phyloP scores from a whole-genome alignment of 2,329 filamentous ascomycete genomes.

The Setomelanomma holmii region DNA sequence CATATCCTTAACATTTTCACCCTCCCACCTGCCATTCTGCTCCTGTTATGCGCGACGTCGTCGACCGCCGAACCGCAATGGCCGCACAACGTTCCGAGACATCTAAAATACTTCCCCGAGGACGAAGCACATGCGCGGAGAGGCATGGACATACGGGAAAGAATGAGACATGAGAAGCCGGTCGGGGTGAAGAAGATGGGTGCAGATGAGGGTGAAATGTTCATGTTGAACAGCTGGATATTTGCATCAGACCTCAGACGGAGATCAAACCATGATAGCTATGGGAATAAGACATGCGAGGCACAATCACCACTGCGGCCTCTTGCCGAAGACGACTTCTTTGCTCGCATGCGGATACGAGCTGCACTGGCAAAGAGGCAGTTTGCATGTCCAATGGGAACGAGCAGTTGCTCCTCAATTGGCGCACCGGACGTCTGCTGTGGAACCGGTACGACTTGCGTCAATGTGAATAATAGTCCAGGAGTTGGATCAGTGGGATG shows the following conservation, averaged over 20 bases:
- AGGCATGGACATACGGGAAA: constrained; percentile 50
- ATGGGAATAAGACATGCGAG: constrained; percentile 30
- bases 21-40: constrained; percentile 39
- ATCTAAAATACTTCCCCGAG: constrained; percentile 57
- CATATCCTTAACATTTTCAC: constrained; percentile 35
- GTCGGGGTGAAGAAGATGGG: constrained; percentile 76
- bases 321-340: constrained; percentile 34
- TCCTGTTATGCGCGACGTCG: constrained; percentile 36
- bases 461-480: constrained; percentile 55
- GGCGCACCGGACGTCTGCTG: constrained; percentile 77
- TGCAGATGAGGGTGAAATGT: constrained; percentile 74
- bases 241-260: constrained; percentile 45
- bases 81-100: constrained; percentile 56
- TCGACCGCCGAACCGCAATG: constrained; percentile 46
- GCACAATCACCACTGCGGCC: constrained; percentile 37
- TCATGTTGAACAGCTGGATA: constrained; percentile 71
- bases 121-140: constrained; percentile 54
- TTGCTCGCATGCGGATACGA: constrained; percentile 48
- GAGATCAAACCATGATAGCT: constrained; percentile 13
- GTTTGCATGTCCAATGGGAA: constrained; percentile 72
- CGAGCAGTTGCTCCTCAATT: constrained; percentile 69
- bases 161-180: constrained; percentile 55
- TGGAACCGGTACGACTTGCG: constrained; percentile 69
- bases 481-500: constrained; percentile 75
- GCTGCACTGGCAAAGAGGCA: constrained; percentile 59